A percentile compares a stretch with the other conserved stretches of the same genome.
Conservation (phyloP, 768 basidiomycete species). For the Udeniomyces megalosporus region DNA sequence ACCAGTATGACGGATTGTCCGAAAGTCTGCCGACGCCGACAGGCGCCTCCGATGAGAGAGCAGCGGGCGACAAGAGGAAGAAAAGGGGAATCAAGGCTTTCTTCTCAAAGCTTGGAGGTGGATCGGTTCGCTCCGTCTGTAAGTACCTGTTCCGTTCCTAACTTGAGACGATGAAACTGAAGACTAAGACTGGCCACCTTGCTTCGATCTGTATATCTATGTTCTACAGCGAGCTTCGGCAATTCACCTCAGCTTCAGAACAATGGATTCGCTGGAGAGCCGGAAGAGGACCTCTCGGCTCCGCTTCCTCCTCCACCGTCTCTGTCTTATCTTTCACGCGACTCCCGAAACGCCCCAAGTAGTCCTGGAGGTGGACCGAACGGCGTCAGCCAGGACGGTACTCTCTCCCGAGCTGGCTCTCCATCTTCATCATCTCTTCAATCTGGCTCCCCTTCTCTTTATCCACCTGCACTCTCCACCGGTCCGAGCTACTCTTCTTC, state of each 20-base stretch:
- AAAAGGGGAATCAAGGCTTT: conserved; percentile 30
- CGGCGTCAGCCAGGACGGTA: background rate
- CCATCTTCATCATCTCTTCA: background rate
- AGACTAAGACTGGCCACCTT: too few relatives aligned
- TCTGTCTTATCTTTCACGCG: conserved; percentile 1
- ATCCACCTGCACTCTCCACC: conserved; percentile 1
- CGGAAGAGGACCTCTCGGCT: background rate
- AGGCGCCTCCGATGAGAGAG: conserved; percentile 1
- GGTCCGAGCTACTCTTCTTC: conserved; percentile 1
- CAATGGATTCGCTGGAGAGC: background rate
- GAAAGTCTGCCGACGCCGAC: conserved; percentile 20
- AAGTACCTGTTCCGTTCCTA: too few relatives aligned
- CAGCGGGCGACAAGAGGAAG: conserved; percentile 19
- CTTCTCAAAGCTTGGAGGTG: conserved; percentile 26
- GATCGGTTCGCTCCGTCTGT: conserved; percentile 2
- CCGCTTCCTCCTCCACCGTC: conserved; percentile 5
- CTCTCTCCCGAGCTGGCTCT: background rate
- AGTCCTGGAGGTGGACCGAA: background rate
- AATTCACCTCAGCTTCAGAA: conserved; percentile 8
- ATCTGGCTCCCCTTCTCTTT: background rate
- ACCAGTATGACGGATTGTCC: conserved; percentile 14
- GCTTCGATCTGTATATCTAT: too few relatives aligned
- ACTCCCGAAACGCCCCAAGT: background rate
- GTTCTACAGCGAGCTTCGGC: conserved; percentile 7
- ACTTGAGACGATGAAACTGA: too few relatives aligned